Base-by-base conservation (phyloP, 2,329 filamentous ascomycete species). In the Scopulariopsis brevicaulis region DNA sequence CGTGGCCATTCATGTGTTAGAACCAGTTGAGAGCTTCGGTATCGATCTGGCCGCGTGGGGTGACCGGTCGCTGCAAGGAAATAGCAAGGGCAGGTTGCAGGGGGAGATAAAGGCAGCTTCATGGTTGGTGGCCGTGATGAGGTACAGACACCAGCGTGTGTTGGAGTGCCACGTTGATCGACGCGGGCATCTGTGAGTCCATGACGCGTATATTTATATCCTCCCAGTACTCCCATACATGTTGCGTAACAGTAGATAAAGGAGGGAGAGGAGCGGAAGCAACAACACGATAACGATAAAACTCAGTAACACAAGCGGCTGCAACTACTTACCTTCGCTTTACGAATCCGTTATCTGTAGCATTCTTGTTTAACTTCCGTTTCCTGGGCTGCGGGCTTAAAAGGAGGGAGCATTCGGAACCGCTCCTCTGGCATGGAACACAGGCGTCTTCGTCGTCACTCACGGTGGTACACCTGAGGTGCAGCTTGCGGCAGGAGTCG, bases 351-450 rank as follows among this genome's bases (percentile, higher is more conserved):
- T 86, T 82, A 62, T 84, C 81, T 67, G 77, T 74, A 60, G 77
- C 74, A 65, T 85, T 81, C 66, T 82, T 79, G 71, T 86, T 83
- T 62, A 89, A 74, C 75, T 92, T 93, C 68, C 90, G 81, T 76
- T 94, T 94, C 65, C 89, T 82, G 59, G 87, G 85, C 67, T 85
- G 84, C 25, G 89, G 89, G 69, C 87, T 90, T 63, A 86, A 84
- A 55, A 85, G 78, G 68, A 92, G 84, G 51, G 89, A 92, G 72
- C 89, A 94, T 64, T 90, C 85, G 67, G 89, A 82, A 65, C 85
- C 86, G 71, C 86, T 85, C 69, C 86, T 84, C 68, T 89, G 86
- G 72, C 90, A 95, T 62, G 89, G 78, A 62, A 90, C 80, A 71
- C 90, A 94, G 63, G 80, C 76, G 64, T 88, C 83, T 63, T 86